Conservation (phyloP, 345 rosid species). For the Ceriops tagal region DNA sequence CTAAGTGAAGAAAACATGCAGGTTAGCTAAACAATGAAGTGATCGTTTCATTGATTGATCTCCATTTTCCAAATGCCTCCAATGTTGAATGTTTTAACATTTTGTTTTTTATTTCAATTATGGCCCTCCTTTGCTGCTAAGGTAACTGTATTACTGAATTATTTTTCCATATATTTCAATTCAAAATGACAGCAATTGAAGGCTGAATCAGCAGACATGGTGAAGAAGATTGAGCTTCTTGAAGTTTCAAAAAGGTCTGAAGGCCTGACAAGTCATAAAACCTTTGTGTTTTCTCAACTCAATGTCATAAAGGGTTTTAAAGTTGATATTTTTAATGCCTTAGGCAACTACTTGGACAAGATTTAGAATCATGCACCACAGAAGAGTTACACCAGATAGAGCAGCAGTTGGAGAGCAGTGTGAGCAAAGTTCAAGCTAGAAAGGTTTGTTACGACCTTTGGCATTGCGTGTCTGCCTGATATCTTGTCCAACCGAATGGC, state of each 20-base stretch:
- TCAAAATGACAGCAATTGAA: slow-evolving; percentile 61
- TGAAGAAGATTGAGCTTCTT: slow-evolving; percentile 75
- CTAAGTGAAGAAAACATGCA: slow-evolving; percentile 23
- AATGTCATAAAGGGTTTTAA: not conserved
- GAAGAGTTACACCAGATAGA: slow-evolving; percentile 42
- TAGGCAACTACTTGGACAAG: slow-evolving; percentile 45
- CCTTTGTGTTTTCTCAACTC: not conserved
- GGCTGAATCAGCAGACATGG: slow-evolving; percentile 63
- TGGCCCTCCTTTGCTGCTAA: not conserved
- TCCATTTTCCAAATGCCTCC: too few relatives aligned
- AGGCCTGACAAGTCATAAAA: not conserved
- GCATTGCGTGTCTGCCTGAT: not conserved
- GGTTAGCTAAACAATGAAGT: slow-evolving; percentile 14
- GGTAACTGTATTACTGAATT: not conserved
- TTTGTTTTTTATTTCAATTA: not conserved
- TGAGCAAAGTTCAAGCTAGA: slow-evolving; percentile 31
- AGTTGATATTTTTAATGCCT: not conserved
- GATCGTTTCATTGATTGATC: too few relatives aligned
- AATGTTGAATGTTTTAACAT: too few relatives aligned
- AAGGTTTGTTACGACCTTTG: slow-evolving; percentile 22
- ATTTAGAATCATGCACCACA: slow-evolving; percentile 29
- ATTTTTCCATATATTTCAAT: not conserved
- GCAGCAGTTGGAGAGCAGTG: slow-evolving; percentile 40
- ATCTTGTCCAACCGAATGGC: not conserved
- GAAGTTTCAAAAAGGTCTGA: slow-evolving; percentile 68